Evolutionary conservation across 2,329 filamentous ascomycete species (phyloP), one percentile per base, ranked within the genome.

Genomic region (Ophiocordyceps unilateralis): DNA sequence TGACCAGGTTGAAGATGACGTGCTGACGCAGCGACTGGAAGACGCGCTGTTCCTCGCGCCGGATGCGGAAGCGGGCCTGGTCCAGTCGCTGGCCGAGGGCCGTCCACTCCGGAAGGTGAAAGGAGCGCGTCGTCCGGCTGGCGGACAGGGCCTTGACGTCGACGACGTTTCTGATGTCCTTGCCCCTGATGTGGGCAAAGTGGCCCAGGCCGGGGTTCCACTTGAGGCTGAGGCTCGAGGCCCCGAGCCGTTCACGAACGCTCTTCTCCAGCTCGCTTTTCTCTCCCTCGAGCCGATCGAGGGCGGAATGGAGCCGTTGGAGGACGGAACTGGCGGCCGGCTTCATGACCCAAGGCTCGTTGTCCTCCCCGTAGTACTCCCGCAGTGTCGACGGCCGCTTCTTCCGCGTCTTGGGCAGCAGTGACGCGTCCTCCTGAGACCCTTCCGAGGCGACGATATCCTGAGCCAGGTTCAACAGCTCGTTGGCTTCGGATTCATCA

Each of bases 161-260:
- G 22, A 49, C 40, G 11, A 62, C 46, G 32, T 51, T 55, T 19
- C 62, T 64, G 39, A 73, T 66, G 52, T 91, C 82, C 57, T 83
- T 88, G 28, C 86, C 86, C 59, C 81, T 91, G 52, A 96, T 74
- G 57, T 96, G 88, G 52, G 83, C 88, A 54, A 93, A 83, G 58
- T 98, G 85, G 9, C 91, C 89, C 2, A 94, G 70, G 14, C 80
- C 81, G 0, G 89, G 82, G 1, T 81, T 86, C 83, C 87, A 96
- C 52, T 81, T 83, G 19, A 98, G 71, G 1, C 78, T 82, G 38
- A 96, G 70, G 45, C 72, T 80, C 6, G 75, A 60, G 11, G 78
- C 76, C 45, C 62, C 59, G 38, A 89, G 68, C 5, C 74, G 67
- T 12, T 70, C 58, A 43, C 78, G 76, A 20, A 96, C 68, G 5